Conservation (phyloP, 2,329 filamentous ascomycete genomes). For the Calonectria hawksworthii region DNA sequence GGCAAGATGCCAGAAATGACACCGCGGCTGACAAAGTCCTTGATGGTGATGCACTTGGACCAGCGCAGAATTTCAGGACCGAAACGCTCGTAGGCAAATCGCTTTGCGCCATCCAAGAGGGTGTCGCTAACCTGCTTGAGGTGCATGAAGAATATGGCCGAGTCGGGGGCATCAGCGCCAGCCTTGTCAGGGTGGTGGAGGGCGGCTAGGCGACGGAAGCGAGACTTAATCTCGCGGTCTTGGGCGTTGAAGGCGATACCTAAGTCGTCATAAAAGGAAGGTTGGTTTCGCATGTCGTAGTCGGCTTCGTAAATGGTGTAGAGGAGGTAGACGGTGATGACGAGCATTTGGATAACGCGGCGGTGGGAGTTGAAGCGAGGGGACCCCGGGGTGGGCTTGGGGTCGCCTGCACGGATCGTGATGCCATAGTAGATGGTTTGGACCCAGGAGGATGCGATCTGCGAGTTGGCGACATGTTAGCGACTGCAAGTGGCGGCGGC, state of each 20-base stretch:
- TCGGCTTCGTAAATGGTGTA: slow-evolving; percentile 96
- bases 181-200: slow-evolving; percentile 89
- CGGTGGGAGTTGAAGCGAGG: slow-evolving; percentile 80
- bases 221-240: slow-evolving; percentile 84
- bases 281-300: slow-evolving; percentile 78
- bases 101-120: slow-evolving; percentile 79
- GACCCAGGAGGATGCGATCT: slow-evolving; percentile 84
- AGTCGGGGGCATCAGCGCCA: slow-evolving; percentile 50
- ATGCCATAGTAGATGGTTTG: slow-evolving; percentile 90
- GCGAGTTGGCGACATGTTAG: slow-evolving; percentile 35
- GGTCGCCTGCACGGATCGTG: slow-evolving; percentile 90
- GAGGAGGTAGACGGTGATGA: slow-evolving; percentile 86
- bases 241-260: slow-evolving; percentile 77
- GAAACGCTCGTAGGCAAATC: slow-evolving; percentile 93
- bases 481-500: not conserved
- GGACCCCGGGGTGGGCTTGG: slow-evolving; percentile 79
- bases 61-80: slow-evolving; percentile 79
- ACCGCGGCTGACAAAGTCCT: slow-evolving; percentile 80
- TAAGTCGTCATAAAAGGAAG: slow-evolving; percentile 85
- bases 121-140: slow-evolving; percentile 88
- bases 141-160: slow-evolving; percentile 76
- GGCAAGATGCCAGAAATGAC: slow-evolving; percentile 68
- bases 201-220: slow-evolving; percentile 83
- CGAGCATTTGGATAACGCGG: slow-evolving; percentile 84
- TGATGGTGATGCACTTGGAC: slow-evolving; percentile 75